A percentile compares a stretch with the other conserved stretches of the same genome.
Conservation (phyloP, 345 rosid genomes). For the Eucalyptus albens region DNA sequence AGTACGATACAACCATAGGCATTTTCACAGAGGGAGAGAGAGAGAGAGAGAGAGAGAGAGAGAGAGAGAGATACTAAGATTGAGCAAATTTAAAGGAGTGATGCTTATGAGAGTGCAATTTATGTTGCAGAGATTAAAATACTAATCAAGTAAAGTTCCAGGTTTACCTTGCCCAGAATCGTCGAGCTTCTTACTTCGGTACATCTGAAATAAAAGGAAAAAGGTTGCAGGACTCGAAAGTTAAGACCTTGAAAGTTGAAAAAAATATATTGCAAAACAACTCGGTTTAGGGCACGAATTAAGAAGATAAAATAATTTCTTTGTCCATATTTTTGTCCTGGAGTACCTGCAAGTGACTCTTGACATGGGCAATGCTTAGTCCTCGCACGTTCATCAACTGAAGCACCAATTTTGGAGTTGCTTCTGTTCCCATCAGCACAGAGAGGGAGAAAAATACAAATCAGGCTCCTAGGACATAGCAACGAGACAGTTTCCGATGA, state of each 20-base stretch:
- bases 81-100: background rate
- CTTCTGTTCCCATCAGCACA: slow-evolving; percentile 23
- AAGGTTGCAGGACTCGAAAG: background rate
- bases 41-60: background rate
- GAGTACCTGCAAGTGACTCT: slow-evolving; percentile 84
- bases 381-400: slow-evolving; percentile 81
- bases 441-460: background rate
- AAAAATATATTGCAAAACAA: background rate
- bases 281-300: background rate
- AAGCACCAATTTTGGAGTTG: slow-evolving; percentile 85
- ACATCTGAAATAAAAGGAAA: slow-evolving; percentile 39
- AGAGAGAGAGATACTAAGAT: background rate
- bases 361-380: slow-evolving; percentile 84
- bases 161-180: slow-evolving; percentile 56
- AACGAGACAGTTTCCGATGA: background rate
- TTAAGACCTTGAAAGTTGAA: background rate
- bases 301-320: background rate
- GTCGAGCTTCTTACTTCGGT: slow-evolving; percentile 80
- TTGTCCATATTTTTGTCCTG: too few species aligned
- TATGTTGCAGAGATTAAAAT: too few species aligned
- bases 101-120: too few species aligned
- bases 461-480: background rate
- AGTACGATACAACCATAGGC: background rate
- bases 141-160: background rate
- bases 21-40: background rate